These are phyloP conservation scores for Thuidium tamariscinum DNA, from an alignment of 225 moss, liverwort and hornwort species.

Conservation along the genomic window DNA sequence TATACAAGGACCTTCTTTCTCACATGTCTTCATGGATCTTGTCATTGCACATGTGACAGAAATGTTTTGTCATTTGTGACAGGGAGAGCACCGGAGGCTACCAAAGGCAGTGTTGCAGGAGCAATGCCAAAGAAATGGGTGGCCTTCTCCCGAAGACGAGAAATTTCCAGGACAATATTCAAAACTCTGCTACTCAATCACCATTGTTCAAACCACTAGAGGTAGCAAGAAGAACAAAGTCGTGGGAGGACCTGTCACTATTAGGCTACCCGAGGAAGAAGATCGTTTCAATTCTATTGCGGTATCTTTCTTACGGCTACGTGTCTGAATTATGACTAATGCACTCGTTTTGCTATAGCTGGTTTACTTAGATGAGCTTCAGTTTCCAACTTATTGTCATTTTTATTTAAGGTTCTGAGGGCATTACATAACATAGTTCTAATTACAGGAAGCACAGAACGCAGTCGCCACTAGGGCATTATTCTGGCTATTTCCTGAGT, in stretches of 20 bases:
- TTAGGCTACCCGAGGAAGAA: conserved; percentile 74
- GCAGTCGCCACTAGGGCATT: conserved; percentile 90
- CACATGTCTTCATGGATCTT: neutral
- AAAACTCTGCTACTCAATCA: conserved; percentile 77
- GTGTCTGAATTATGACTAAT: neutral
- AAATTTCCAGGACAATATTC: conserved; percentile 58
- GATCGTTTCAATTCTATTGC: conserved; percentile 77
- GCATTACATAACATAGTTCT: neutral
- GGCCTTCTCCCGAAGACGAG: conserved; percentile 92
- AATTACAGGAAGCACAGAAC: conserved; percentile 88
- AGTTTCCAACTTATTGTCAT: neutral
- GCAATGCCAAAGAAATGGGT: conserved; percentile 94
- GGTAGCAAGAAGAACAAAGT: conserved; percentile 93
- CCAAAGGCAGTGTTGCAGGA: conserved; percentile 98
- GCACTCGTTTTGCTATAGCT: neutral
- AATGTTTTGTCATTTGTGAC: neutral
- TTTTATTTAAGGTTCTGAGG: neutral
- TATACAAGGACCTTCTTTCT: neutral
- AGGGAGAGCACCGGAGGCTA: conserved; percentile 74
- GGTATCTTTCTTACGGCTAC: conserved; percentile 22
- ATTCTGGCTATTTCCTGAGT: conserved; percentile 71
- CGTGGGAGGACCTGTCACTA: conserved; percentile 74
- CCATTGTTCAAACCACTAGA: conserved; percentile 71
- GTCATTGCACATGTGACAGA: neutral
- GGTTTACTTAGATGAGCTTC: neutral